phyloP scores from a whole-genome alignment of 306 rosid genomes.

The Crataegus laevigata region DNA sequence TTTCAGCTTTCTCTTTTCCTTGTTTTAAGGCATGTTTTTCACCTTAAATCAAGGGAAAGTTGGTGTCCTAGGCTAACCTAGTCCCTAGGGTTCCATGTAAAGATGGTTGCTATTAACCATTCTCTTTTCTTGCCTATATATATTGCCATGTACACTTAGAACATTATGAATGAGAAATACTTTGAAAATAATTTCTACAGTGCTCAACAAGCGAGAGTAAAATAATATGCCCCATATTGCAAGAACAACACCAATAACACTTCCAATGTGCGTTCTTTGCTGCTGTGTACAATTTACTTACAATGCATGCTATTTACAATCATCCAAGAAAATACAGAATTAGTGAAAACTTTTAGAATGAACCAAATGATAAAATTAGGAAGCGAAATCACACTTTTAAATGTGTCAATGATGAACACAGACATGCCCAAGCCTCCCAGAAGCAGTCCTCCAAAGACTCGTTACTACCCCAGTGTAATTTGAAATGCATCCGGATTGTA shows the following conservation, averaged over 20 bases:
- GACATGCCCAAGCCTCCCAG: slow-evolving; percentile 99
- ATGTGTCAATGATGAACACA: slow-evolving; percentile 77
- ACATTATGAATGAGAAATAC: too few relatives aligned
- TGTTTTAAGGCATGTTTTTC: too few relatives aligned
- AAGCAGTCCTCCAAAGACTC: slow-evolving; percentile 85
- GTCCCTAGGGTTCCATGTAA: too few relatives aligned
- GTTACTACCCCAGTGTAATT: slow-evolving; percentile 36
- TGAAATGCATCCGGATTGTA: slow-evolving; percentile 24
- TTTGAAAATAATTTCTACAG: too few relatives aligned
- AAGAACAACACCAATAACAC: slow-evolving; percentile 82
- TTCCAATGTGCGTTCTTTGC: slow-evolving; percentile 77
- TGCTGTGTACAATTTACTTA: slow-evolving; percentile 16
- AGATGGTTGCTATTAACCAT: too few relatives aligned
- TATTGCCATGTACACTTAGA: too few relatives aligned
- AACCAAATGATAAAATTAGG: slow-evolving; percentile 14
- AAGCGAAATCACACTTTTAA: slow-evolving; percentile 45
- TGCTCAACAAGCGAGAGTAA: slow-evolving; percentile 82
- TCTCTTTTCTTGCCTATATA: too few relatives aligned
- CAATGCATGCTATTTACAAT: slow-evolving; percentile 5
- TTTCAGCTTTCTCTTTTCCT: too few relatives aligned
- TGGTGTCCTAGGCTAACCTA: too few relatives aligned
- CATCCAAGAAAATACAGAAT: slow-evolving; percentile 6
- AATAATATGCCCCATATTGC: slow-evolving; percentile 98
- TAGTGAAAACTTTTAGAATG: background rate
- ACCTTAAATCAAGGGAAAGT: too few relatives aligned